A percentile compares a stretch with the other conserved stretches of the same genome.
Evolutionary conservation across 2,329 filamentous ascomycete genomes (phyloP).

Genomic region (Leptographium lundbergii): DNA sequence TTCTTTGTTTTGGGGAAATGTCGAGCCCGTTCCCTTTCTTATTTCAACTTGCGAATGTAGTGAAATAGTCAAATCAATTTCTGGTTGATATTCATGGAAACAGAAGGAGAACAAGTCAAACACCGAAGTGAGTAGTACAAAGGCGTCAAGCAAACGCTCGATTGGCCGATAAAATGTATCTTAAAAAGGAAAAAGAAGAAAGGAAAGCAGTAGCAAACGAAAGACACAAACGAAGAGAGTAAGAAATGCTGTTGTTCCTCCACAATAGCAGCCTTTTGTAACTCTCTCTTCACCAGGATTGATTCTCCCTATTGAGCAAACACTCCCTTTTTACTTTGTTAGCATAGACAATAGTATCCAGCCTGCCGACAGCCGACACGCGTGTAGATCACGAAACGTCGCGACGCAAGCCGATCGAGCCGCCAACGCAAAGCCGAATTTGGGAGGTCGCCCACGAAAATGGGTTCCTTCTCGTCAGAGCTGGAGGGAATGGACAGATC

Average conservation of each 20-base stretch:
- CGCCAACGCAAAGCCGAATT: background rate
- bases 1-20: conserved; percentile 3
- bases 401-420: background rate
- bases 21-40: conserved; percentile 10
- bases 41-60: conserved; percentile 20
- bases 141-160: conserved; percentile 3
- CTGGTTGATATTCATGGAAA: conserved; percentile 11
- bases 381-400: background rate
- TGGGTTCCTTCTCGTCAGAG: background rate
- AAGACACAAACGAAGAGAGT: background rate
- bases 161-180: background rate
- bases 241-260: conserved; percentile 5
- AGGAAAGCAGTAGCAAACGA: background rate
- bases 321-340: background rate
- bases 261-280: conserved; percentile 4
- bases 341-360: background rate
- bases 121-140: conserved; percentile 7
- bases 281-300: conserved; percentile 1
- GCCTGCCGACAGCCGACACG: background rate
- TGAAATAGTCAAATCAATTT: conserved; percentile 14
- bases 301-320: conserved; percentile 3
- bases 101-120: conserved; percentile 3
- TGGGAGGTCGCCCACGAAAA: background rate
- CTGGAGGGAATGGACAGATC: background rate
- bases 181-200: conserved; percentile 1